Conservation (phyloP, 352 stramenopile species). For the Phytopythium mirpurense region DNA sequence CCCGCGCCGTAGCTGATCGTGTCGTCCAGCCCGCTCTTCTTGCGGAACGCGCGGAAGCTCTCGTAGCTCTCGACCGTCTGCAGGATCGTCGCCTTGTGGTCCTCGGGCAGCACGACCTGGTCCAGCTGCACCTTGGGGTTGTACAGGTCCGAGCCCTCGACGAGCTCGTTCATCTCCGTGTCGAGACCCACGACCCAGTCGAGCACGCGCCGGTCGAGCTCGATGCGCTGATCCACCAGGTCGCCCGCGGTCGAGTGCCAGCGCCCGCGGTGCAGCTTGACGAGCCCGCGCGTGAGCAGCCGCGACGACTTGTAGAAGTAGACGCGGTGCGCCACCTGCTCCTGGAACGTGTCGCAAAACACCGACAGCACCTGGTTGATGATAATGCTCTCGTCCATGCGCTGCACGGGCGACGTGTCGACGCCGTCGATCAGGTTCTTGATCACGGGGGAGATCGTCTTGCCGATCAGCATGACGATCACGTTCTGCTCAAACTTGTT, state of each 20-base stretch:
- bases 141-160: constrained; percentile 87
- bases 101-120: constrained; percentile 81
- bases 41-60: constrained; percentile 69
- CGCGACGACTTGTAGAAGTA: constrained; percentile 89
- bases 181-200: constrained; percentile 86
- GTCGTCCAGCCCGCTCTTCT: constrained; percentile 72
- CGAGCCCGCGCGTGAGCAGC: constrained; percentile 64
- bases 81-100: constrained; percentile 79
- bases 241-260: constrained; percentile 83
- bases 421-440: constrained; percentile 85
- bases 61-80: constrained; percentile 83
- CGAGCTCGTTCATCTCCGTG: constrained; percentile 87
- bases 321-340: constrained; percentile 80
- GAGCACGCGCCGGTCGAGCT: constrained; percentile 79
- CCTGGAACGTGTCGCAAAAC: constrained; percentile 87
- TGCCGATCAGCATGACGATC: constrained; percentile 88
- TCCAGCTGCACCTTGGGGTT: constrained; percentile 76
- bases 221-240: constrained; percentile 83
- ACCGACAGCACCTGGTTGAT: constrained; percentile 87
- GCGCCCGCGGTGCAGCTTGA: constrained; percentile 75
- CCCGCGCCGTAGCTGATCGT: constrained; percentile 74
- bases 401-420: constrained; percentile 78
- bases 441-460: constrained; percentile 87
- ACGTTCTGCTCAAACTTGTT: constrained; percentile 88
- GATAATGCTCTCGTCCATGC: constrained; percentile 88